Base-by-base conservation (phyloP, 129 eudicot genomes). In the Helianthus tuberosus region DNA sequence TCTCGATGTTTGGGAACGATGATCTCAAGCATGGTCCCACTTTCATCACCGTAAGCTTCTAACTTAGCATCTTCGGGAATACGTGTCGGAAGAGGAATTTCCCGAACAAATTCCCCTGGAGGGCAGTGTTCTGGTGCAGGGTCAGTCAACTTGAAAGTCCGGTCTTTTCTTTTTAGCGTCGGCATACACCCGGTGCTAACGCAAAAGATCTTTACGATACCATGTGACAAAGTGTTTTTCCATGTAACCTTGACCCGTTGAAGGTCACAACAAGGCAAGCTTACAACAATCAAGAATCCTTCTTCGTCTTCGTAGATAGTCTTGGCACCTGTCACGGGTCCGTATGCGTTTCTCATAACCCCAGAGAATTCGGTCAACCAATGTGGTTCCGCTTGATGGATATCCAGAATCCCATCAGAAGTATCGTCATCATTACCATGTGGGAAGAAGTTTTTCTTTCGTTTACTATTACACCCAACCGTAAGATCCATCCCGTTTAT, bases 101-200 rank as follows among this genome's bases (percentile, higher is more conserved):
- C 91, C 62, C 96, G 82, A 35, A 83, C 69, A 59, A 90, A 90
- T 54, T 90, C 96, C 5, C 96, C 96, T 2, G 86, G 96, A 5
- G 96, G 93, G 80, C 96, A 90, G 72, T 87, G 96, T 77, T 90
- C 96, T 0, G 96, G 96, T 53, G 92, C 63, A 32, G 86, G 87
- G 66, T 90, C 96, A 8, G 93, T 85, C 61, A 90, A 71, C 90
- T 84, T 90, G 77, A 90, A 90, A 36, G 89, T 85, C 69, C 96
- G 69, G 27, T 86, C 89, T 71, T 87, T 81, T 74, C 96, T 85
- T 76, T 85, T 83, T 47, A 90, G 74, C 11, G 66, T 55, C 6
- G 93, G 91, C 87, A 79, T 79, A 69, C 93, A 83, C 52, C 87
- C 93, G 0, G 81, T 85, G 80, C 96, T 90, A 49, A 85, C 87